Conservation (phyloP, 176 grass and related monocot genomes). For the Raddia distichophylla region DNA sequence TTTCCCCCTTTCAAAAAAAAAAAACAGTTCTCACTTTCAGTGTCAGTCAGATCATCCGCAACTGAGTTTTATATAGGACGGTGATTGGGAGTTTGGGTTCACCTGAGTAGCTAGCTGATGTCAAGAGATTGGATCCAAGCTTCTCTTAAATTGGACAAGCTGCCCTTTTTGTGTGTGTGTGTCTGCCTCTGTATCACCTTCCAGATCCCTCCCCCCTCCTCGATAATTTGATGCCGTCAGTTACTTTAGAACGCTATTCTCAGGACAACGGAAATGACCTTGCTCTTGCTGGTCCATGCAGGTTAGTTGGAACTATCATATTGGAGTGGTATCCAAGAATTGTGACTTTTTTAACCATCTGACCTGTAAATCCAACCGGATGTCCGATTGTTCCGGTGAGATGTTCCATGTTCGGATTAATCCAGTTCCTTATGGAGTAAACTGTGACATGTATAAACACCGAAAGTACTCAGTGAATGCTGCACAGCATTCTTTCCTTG, state of each 20-base stretch:
- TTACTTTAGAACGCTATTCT: neutral
- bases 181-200: neutral
- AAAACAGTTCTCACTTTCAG: slow-evolving; percentile 34
- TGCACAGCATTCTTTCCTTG: neutral
- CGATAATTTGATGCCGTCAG: neutral
- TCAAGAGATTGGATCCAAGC: slow-evolving; percentile 30
- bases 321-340: neutral
- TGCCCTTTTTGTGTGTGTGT: neutral
- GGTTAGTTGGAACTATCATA: slow-evolving; percentile 14
- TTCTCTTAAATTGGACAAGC: slow-evolving; percentile 20
- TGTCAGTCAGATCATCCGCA: slow-evolving; percentile 36
- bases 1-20: too few species aligned
- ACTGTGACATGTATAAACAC: neutral
- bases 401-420: neutral
- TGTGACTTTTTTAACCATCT: neutral
- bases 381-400: neutral
- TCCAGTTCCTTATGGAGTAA: neutral
- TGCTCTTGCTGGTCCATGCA: neutral
- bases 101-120: slow-evolving; percentile 19
- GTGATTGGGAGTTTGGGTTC: slow-evolving; percentile 35
- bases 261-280: neutral
- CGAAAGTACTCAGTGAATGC: neutral
- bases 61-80: slow-evolving; percentile 28
- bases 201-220: neutral
- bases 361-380: neutral